phyloP scores from a whole-genome alignment of 371 early-diverging fungal genomes.

The Syncephalastrum racemosum region DNA sequence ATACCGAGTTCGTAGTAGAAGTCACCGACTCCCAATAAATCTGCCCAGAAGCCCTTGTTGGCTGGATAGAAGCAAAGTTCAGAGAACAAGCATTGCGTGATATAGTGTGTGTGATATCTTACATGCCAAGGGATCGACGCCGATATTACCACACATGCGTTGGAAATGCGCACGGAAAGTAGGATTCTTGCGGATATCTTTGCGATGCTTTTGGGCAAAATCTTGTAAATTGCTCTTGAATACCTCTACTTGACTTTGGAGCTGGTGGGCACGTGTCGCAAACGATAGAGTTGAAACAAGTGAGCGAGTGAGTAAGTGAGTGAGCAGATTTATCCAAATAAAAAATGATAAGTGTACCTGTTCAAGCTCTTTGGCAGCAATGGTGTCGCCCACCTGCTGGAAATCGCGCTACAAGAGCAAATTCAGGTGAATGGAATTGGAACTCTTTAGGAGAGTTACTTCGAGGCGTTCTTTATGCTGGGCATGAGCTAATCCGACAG shows the following conservation, averaged over 20 bases:
- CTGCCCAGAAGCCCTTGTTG: slow-evolving; percentile 94
- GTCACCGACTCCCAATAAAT: slow-evolving; percentile 93
- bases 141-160: slow-evolving; percentile 89
- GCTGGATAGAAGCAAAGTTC: slow-evolving; percentile 52
- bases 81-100: slow-evolving; percentile 2
- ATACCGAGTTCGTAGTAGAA: slow-evolving; percentile 96
- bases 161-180: slow-evolving; percentile 90
- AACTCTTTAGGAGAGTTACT: slow-evolving; percentile 14
- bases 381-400: slow-evolving; percentile 53
- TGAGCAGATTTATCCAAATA: not conserved
- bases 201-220: slow-evolving; percentile 84
- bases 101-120: slow-evolving; percentile 16
- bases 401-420: slow-evolving; percentile 46
- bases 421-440: not conserved
- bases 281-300: not conserved
- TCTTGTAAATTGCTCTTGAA: slow-evolving; percentile 84
- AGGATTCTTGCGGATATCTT: slow-evolving; percentile 88
- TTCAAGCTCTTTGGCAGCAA: slow-evolving; percentile 57
- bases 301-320: not conserved
- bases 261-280: slow-evolving; percentile 24
- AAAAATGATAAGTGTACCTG: slow-evolving; percentile 32
- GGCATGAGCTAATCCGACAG: slow-evolving; percentile 35
- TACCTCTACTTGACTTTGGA: slow-evolving; percentile 71
- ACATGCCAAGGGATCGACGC: slow-evolving; percentile 96
- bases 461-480: slow-evolving; percentile 28